Conservation (phyloP, 441 rosid genomes). For the Erodium texanum region DNA sequence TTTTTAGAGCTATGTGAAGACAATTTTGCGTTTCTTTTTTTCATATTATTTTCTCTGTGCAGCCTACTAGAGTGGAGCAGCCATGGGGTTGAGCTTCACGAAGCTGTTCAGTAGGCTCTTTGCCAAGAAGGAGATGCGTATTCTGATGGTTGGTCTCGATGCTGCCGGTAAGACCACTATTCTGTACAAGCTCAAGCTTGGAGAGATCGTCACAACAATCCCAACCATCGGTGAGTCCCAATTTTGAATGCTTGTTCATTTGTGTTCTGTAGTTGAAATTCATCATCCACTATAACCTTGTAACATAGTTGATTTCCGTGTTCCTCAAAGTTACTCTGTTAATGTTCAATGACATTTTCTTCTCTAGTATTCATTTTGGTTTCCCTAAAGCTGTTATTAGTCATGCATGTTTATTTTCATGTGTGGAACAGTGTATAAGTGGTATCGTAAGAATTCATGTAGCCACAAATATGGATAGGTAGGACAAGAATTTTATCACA, state of each 20-base stretch:
- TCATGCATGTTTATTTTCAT: too few relatives aligned
- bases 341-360: neutral
- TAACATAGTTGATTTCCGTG: neutral
- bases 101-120: neutral
- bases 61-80: neutral
- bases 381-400: too few relatives aligned
- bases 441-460: too few relatives aligned
- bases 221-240: neutral
- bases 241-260: neutral
- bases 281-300: neutral
- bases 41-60: neutral
- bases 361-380: too few relatives aligned
- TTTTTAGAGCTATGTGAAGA: neutral
- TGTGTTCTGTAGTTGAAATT: neutral
- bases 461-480: too few relatives aligned
- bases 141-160: slow-evolving; percentile 50
- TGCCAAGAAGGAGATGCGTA: neutral
- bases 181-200: slow-evolving; percentile 2
- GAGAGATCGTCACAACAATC: slow-evolving; percentile 1
- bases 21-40: neutral
- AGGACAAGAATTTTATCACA: too few relatives aligned
- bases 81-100: neutral
- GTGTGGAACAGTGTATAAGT: too few relatives aligned
- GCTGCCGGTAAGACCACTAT: slow-evolving; percentile 59
- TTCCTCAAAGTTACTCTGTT: too few relatives aligned